phyloP scores from a whole-genome alignment of 352 stramenopile genomes.

The Aphanomyces cochlioides region DNA sequence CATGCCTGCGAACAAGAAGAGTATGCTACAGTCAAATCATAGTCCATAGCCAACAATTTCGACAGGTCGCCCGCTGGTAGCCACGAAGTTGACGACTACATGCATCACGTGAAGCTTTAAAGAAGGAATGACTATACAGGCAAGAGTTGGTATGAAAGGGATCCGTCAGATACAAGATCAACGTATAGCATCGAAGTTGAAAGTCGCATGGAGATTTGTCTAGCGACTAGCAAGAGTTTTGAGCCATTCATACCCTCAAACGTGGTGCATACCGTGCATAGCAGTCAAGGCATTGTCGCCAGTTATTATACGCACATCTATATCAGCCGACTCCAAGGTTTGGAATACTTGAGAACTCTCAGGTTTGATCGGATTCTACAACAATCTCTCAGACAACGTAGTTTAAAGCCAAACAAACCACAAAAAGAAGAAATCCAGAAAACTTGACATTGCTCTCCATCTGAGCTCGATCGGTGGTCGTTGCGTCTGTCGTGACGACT shows the following conservation, averaged over 20 bases:
- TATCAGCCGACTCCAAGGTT: slow-evolving; percentile 62
- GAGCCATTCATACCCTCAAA: background rate
- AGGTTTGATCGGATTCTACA: slow-evolving; percentile 81
- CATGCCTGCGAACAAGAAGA: no score
- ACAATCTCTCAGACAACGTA: background rate
- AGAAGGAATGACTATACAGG: background rate
- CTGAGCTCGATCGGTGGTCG: slow-evolving; percentile 57
- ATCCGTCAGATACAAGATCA: slow-evolving; percentile 9
- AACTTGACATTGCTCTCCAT: slow-evolving; percentile 79
- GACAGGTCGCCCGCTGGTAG: slow-evolving; percentile 26
- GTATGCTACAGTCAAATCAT: background rate
- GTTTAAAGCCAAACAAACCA: background rate
- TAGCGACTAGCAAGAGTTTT: slow-evolving; percentile 34
- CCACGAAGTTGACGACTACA: slow-evolving; percentile 54
- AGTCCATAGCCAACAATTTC: background rate
- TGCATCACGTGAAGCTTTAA: background rate
- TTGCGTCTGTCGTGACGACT: slow-evolving; percentile 37
- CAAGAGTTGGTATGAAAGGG: background rate
- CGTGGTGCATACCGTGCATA: slow-evolving; percentile 41
- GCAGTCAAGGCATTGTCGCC: slow-evolving; percentile 81
- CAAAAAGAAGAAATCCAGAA: slow-evolving; percentile 29
- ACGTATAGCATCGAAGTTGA: slow-evolving; percentile 24
- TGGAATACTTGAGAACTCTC: slow-evolving; percentile 77
- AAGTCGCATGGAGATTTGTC: slow-evolving; percentile 73
- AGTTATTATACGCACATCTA: slow-evolving; percentile 87